Evolutionary conservation across 306 rosid species (phyloP).

Genomic region (Cotoneaster glaucophyllus): DNA sequence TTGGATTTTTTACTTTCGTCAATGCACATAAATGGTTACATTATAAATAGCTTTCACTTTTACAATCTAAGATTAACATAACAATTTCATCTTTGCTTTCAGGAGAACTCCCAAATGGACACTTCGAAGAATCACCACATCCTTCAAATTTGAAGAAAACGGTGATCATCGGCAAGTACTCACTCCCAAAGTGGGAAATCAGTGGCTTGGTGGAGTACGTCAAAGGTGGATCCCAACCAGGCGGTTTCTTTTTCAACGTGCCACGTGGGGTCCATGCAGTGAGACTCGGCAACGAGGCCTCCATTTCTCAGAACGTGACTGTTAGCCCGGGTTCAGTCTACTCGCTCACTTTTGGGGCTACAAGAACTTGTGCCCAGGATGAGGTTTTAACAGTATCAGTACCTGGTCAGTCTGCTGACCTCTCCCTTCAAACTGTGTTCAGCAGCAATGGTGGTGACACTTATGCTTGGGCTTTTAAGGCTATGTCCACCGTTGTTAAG

Average conservation of each 20-base stretch:
- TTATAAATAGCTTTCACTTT: no score
- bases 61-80: no score
- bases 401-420: slow-evolving; percentile 17
- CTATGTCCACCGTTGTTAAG: slow-evolving; percentile 16
- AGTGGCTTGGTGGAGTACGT: slow-evolving; percentile 45
- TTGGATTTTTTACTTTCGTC: neutral
- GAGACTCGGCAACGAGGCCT: slow-evolving; percentile 50
- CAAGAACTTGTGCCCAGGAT: slow-evolving; percentile 57
- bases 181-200: slow-evolving; percentile 61
- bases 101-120: slow-evolving; percentile 46
- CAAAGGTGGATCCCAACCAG: slow-evolving; percentile 51
- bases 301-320: slow-evolving; percentile 33
- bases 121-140: slow-evolving; percentile 41
- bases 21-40: neutral
- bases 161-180: slow-evolving; percentile 34
- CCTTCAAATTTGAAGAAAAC: slow-evolving; percentile 36
- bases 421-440: slow-evolving; percentile 41
- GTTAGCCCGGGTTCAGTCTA: slow-evolving; percentile 25
- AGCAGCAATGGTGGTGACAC: slow-evolving; percentile 43
- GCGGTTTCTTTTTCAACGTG: slow-evolving; percentile 36
- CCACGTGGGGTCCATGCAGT: slow-evolving; percentile 47
- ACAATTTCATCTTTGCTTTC: neutral
- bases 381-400: slow-evolving; percentile 27
- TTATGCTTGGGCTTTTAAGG: slow-evolving; percentile 41
- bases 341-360: slow-evolving; percentile 42